Percentiles rank a stretch among this genome's conserved stretches.
phyloP scores from a whole-genome alignment of 1,284 basidiomycete genomes.

The Fistulina hepatica region DNA sequence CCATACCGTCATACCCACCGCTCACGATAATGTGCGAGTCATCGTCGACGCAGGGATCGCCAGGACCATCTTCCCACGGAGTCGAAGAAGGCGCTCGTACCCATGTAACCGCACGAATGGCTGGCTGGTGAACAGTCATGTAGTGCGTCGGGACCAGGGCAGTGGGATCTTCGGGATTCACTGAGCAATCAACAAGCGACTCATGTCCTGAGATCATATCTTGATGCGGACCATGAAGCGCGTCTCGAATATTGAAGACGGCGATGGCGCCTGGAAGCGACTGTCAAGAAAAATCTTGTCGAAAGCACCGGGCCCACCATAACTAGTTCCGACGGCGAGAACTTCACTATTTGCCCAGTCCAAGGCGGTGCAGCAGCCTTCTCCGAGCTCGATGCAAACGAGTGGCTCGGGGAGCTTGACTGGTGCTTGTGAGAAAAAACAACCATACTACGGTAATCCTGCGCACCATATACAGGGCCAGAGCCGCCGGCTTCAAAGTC shows the following conservation, averaged over 20 bases:
- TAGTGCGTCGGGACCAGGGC: slow-evolving; percentile 60
- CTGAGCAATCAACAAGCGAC: neutral
- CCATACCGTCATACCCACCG: slow-evolving; percentile 69
- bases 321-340: slow-evolving; percentile 70
- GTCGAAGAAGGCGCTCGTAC: slow-evolving; percentile 49
- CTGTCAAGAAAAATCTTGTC: neutral
- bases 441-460: slow-evolving; percentile 1
- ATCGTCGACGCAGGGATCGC: slow-evolving; percentile 31
- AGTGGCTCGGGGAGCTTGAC: slow-evolving; percentile 54
- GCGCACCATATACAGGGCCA: slow-evolving; percentile 32
- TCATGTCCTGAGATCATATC: neutral
- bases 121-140: slow-evolving; percentile 64
- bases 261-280: slow-evolving; percentile 58
- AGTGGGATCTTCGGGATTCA: slow-evolving; percentile 20
- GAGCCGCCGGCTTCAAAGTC: slow-evolving; percentile 31
- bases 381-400: slow-evolving; percentile 59
- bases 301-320: slow-evolving; percentile 40
- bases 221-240: slow-evolving; percentile 27
- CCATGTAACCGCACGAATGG: slow-evolving; percentile 65
- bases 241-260: slow-evolving; percentile 58
- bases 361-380: slow-evolving; percentile 60
- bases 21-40: slow-evolving; percentile 65
- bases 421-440: slow-evolving; percentile 18
- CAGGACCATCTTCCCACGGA: too few relatives aligned
- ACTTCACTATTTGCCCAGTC: slow-evolving; percentile 82